Evolutionary conservation across 2,329 filamentous ascomycete species (phyloP), one percentile per base, ranked within the genome.

Genomic region (Aspergillus sp.): DNA sequence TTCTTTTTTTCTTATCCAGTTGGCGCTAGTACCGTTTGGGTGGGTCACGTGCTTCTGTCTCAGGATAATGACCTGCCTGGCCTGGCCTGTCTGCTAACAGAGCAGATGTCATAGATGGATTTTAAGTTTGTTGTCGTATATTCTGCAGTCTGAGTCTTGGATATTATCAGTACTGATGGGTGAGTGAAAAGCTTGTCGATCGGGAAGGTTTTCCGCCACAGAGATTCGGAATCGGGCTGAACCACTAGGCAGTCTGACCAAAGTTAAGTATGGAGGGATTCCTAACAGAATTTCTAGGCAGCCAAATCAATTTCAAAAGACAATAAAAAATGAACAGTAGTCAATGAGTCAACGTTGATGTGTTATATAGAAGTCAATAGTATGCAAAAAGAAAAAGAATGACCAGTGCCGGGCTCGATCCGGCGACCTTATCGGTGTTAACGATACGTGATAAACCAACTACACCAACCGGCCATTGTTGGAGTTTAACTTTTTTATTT

Each of bases 391-490:
- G 37, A 23, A 48, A 51, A 45, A 19, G 39, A 56, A 44, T 56
- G 54, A 56, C 54, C 54, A 56, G 54, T 52, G 54, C 54, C 54
- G 66, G 68, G 64, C 56, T 70, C 61, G 68, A 69, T 68, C 68
- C 68, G 61, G 66, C 62, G 68, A 70, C 68, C 68, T 70, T 69
- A 64, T 69, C 66, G 64, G 69, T 72, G 70, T 72, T 70, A 72
- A 71, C 66, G 68, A 71, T 68, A 70, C 66, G 70, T 71, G 70
- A 62, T 62, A 61, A 58, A 59, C 61, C 58, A 54, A 37, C 52
- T 54, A 54, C 52, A 54, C 52, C 23, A 54, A 54, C 41, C 52
- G 33, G 52, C 52, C 52, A 17, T 54, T 54, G 27, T 54, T 53
- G 41, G 11, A 37, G 4, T 5, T 14, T 15, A 14, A 15, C 11